These are phyloP conservation scores for Pestalotiopsis sp. DNA, from an alignment of 2,329 filamentous ascomycete species.

Conservation along the genomic window DNA sequence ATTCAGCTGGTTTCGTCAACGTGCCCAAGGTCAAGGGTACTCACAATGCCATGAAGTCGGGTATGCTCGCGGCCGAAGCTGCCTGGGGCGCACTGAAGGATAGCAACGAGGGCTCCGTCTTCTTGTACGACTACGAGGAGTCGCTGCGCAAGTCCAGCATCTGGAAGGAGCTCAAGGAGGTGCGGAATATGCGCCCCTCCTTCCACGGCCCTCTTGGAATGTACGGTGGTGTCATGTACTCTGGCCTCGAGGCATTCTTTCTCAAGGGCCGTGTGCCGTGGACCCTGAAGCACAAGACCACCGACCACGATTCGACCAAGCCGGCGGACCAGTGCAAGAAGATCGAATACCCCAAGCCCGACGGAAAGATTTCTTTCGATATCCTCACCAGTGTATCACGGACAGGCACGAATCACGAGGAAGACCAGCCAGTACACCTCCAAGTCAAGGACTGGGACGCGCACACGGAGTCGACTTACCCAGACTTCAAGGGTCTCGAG, in stretches of 20 bases:
- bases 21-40: constrained; percentile 98
- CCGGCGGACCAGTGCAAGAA: constrained; percentile 77
- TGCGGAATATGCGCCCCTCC: constrained; percentile 95
- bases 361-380: constrained; percentile 93
- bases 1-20: constrained; percentile 95
- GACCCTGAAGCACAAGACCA: constrained; percentile 83
- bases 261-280: constrained; percentile 85
- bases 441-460: constrained; percentile 95
- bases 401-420: constrained; percentile 97
- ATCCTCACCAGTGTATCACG: constrained; percentile 93
- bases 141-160: constrained; percentile 82
- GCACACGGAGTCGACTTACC: constrained; percentile 82
- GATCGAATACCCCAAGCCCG: constrained; percentile 96
- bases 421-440: constrained; percentile 95
- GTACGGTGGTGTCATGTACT: constrained; percentile 90
- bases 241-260: constrained; percentile 86
- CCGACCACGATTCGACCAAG: constrained; percentile 80
- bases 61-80: constrained; percentile 93
- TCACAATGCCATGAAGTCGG: constrained; percentile 96
- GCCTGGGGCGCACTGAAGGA: constrained; percentile 73
- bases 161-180: constrained; percentile 92
- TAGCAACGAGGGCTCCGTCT: constrained; percentile 69
- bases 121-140: constrained; percentile 94
- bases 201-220: constrained; percentile 88
- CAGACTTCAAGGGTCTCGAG: constrained; percentile 87